Base-by-base conservation (phyloP, 2,329 filamentous ascomycete genomes). In the Fusarium concolor region DNA sequence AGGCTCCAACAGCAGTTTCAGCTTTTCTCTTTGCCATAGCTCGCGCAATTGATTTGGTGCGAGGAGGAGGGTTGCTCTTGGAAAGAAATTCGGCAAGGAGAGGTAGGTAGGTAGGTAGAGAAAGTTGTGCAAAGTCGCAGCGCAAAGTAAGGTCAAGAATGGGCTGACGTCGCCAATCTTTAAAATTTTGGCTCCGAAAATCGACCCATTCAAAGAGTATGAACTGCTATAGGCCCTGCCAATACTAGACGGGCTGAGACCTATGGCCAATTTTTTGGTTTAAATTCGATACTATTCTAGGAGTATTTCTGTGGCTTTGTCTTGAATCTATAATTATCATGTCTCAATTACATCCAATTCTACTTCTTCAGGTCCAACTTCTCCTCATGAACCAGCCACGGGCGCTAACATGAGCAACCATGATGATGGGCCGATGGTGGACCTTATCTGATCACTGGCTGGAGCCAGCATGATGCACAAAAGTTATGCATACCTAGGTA, bases 1-100 rank as follows among this genome's bases (percentile, higher is more conserved):
- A 82, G 74, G 78, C 78, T 65, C 76, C 79, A 52, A 76, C 75
- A 67, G 82, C 79, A 63, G 79, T 76, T 45, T 84, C 82, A 63
- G 87, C 86, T 77, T 89, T 89, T 80, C 87, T 85, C 80, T 89
- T 89, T 85, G 87, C 87, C 24, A 17, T 67, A 51, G 18, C 49
- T 60, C 28, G 38, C 54, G 55, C 68, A 70, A 74, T 74, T 68
- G 68, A 49, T 15, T 38, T 44, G n/a, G 29, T 41, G 42, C 33
- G 31, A 62, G 33, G 42, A 35, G 46, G 38, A 54, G 37, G 46
- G 55, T 33, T 65, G 42, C 29, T 39, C 44, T 39, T 20, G 39
- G 18, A 49, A 45, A 63, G 49, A 45, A 50, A 49, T 54, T 47
- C 43, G 12, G 26, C 26, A 7, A 26, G 37, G 38, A 47, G 38